Conservation (phyloP, 2,329 filamentous ascomycete species). For the Ophiostoma piceae region DNA sequence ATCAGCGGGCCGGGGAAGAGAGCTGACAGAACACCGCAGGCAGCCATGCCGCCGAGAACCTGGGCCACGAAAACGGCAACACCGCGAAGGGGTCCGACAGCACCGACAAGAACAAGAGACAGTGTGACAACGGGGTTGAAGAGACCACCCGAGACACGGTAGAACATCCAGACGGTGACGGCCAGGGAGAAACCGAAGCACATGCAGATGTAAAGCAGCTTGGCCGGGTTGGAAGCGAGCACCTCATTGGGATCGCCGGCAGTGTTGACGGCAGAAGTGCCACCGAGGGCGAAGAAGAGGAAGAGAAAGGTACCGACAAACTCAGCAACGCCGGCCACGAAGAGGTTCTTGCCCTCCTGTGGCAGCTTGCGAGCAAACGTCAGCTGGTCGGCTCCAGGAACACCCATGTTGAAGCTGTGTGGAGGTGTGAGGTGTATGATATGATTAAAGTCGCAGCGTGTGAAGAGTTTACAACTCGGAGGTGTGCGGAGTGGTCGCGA, state of each 20-base stretch:
- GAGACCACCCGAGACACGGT: constrained; percentile 48
- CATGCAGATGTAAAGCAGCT: constrained; percentile 46
- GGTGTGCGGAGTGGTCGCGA: background rate
- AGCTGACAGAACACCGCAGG: constrained; percentile 52
- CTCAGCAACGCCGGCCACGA: constrained; percentile 44
- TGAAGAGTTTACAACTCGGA: too few species aligned
- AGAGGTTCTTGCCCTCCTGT: constrained; percentile 32
- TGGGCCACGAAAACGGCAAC: constrained; percentile 52
- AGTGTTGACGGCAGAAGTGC: constrained; percentile 31
- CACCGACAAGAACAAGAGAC: constrained; percentile 54
- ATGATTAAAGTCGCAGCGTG: background rate
- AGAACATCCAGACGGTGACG: constrained; percentile 54
- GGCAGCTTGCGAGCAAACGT: constrained; percentile 25
- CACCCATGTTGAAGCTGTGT: constrained; percentile 16
- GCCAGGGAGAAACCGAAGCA: constrained; percentile 48
- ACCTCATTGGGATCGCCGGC: constrained; percentile 24
- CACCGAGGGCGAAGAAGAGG: constrained; percentile 38
- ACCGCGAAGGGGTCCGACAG: constrained; percentile 49
- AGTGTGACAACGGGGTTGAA: constrained; percentile 52
- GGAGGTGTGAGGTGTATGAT: background rate
- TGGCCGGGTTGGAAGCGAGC: constrained; percentile 32
- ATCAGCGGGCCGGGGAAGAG: constrained; percentile 53
- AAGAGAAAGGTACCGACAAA: constrained; percentile 52
- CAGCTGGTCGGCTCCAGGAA: constrained; percentile 3
- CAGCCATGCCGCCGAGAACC: constrained; percentile 53